Base-by-base conservation (phyloP, 2,329 filamentous ascomycete genomes). In the Sclerotinia subarctica region DNA sequence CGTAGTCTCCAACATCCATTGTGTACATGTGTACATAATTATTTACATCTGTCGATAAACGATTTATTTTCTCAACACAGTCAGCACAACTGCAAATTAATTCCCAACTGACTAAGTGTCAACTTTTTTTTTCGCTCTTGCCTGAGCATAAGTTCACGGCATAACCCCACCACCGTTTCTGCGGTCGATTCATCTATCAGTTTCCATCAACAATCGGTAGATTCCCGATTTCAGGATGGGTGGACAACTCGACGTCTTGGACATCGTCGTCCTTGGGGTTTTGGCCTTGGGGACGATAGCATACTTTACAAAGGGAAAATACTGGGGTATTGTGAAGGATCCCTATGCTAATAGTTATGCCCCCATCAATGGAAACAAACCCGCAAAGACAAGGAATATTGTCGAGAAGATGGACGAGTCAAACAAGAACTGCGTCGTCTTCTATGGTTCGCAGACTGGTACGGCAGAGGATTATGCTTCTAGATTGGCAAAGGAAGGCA, bases 401-500 rank as follows among this genome's bases (percentile, higher is more conserved):
- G 78, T 97, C 70, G 92, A 98, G 84, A 96, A 96, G 82, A 91
- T 99, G 89, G 92, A 97, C 29, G 93, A 98, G 82, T 89, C 88
- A 15, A 90, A 89, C 80, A 99, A 98, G 84, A 98, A 99, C 82
- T 97, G 94, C 80, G 90, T 99, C 72, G 90, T 99, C 76, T 97
- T 99, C 84, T 99, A 97, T 79, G 95, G 95, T 73, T 99, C 95
- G 44, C 95, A 99, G 82, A 99, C 95, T 26, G 95, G 95, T 76
- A 99, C 95, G 52, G 95, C 95, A 62, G 96, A 99, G 82, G 95
- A 99, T 80, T 99, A 99, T 78, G 96, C 95, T 73, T 96, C 94
- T 17, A 88, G 96, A 75, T 83, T 99, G 74, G 93, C 95, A 73
- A 99, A 99, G 85, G 95, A 99, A 81, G 95, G 95, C 76, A 94